A percentile compares a stretch with the other conserved stretches of the same genome.
Conservation (phyloP, 345 rosid genomes). For the Camelina sativa region DNA sequence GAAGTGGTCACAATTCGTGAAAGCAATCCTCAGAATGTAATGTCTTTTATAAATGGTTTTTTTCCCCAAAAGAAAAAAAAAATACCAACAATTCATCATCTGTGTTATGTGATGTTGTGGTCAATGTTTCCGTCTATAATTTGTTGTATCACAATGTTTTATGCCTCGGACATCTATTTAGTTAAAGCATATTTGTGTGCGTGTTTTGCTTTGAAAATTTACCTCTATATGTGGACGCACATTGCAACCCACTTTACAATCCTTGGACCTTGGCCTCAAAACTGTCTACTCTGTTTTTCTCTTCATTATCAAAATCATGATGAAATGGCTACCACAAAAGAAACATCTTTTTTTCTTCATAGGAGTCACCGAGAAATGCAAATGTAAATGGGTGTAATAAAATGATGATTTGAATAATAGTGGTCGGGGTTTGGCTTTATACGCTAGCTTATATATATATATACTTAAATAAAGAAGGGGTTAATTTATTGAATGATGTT, state of each 20-base stretch:
- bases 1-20: conserved; percentile 86
- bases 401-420: conserved; percentile 31
- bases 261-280: not conserved
- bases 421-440: conserved; percentile 29
- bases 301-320: not conserved
- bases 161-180: not conserved
- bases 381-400: conserved; percentile 21
- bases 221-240: not conserved
- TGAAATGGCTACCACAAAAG: not conserved
- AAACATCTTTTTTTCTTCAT: not conserved
- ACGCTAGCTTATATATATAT: conserved; percentile 19
- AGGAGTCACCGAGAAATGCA: conserved; percentile 16
- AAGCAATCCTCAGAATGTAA: conserved; percentile 68
- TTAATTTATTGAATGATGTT: conserved; percentile 30
- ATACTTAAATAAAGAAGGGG: conserved; percentile 28
- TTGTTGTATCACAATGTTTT: not conserved
- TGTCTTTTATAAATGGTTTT: not conserved
- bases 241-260: not conserved
- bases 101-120: not conserved
- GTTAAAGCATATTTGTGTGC: not conserved
- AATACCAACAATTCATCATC: not conserved
- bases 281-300: not conserved
- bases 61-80: not conserved
- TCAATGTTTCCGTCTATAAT: not conserved
- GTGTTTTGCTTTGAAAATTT: not conserved